Evolutionary conservation across 352 stramenopile species (phyloP).

Genomic region (Globisporangium spiculum): DNA sequence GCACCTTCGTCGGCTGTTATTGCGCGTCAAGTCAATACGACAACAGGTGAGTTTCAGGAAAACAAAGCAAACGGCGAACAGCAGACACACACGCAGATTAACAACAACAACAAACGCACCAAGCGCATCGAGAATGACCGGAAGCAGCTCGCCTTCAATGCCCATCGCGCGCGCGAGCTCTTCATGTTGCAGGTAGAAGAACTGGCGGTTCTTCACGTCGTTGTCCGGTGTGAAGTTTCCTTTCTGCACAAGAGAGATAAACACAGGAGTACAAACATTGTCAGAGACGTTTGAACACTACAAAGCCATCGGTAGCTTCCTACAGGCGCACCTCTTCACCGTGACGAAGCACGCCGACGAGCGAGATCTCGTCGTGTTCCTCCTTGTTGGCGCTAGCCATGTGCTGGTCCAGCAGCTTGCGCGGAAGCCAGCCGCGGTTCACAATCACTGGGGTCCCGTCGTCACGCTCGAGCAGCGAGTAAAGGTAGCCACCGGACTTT

Average conservation of each 20-base stretch:
- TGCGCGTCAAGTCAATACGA: background rate
- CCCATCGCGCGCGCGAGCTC: conserved; percentile 77
- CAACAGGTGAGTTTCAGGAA: background rate
- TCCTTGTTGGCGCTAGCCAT: conserved; percentile 61
- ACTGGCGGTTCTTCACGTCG: conserved; percentile 64
- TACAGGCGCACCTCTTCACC: conserved; percentile 58
- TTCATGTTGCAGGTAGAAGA: conserved; percentile 83
- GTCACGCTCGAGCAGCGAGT: conserved; percentile 71
- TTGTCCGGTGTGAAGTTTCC: conserved; percentile 83
- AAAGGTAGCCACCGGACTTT: conserved; percentile 85
- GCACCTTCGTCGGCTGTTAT: conserved; percentile 35
- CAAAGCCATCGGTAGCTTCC: no score
- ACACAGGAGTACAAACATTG: background rate
- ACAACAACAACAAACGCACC: conserved; percentile 28
- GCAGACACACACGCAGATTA: background rate
- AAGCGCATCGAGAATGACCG: conserved; percentile 75
- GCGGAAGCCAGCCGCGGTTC: conserved; percentile 81
- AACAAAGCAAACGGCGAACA: background rate
- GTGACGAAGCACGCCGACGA: conserved; percentile 75
- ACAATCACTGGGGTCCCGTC: conserved; percentile 82
- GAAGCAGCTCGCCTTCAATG: conserved; percentile 52
- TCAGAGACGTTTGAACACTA: background rate
- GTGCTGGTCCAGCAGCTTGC: conserved; percentile 70
- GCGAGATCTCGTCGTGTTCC: conserved; percentile 41
- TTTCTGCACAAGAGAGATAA: conserved; percentile 30